phyloP scores from a whole-genome alignment of 2,329 filamentous ascomycete genomes.

The Fusarium hainanense region DNA sequence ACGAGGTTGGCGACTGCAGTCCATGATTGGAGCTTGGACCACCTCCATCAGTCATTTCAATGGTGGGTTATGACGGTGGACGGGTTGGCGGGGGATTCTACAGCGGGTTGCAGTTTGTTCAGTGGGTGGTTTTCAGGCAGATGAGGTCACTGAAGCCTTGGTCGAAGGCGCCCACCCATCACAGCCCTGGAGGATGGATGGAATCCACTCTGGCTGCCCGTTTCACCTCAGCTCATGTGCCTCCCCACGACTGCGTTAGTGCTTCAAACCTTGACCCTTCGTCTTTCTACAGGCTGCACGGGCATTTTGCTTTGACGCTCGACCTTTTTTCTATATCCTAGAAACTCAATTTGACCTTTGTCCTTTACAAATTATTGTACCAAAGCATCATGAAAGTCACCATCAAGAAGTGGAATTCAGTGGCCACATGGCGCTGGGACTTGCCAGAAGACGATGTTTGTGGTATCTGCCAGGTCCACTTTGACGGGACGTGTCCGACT shows the following conservation, averaged over 20 bases:
- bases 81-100: constrained; percentile 10
- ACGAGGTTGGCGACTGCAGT: constrained; percentile 40
- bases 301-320: constrained; percentile 31
- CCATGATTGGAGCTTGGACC: constrained; percentile 43
- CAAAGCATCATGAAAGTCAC: constrained; percentile 84
- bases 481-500: constrained; percentile 96
- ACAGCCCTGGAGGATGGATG: not conserved
- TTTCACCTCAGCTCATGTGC: constrained; percentile 28
- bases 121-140: constrained; percentile 34
- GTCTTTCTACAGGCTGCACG: constrained; percentile 20
- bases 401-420: constrained; percentile 91
- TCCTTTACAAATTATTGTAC: not conserved
- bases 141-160: constrained; percentile 43
- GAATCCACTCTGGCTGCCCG: constrained; percentile 6
- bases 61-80: constrained; percentile 24
- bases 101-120: constrained; percentile 27
- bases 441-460: constrained; percentile 98
- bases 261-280: constrained; percentile 29
- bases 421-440: constrained; percentile 98
- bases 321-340: not conserved
- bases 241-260: constrained; percentile 15
- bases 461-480: constrained; percentile 97
- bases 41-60: constrained; percentile 31
- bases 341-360: constrained; percentile 1
- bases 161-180: constrained; percentile 17